Conservation (phyloP, 371 early-diverging fungal genomes). For the Mortierella sp. region DNA sequence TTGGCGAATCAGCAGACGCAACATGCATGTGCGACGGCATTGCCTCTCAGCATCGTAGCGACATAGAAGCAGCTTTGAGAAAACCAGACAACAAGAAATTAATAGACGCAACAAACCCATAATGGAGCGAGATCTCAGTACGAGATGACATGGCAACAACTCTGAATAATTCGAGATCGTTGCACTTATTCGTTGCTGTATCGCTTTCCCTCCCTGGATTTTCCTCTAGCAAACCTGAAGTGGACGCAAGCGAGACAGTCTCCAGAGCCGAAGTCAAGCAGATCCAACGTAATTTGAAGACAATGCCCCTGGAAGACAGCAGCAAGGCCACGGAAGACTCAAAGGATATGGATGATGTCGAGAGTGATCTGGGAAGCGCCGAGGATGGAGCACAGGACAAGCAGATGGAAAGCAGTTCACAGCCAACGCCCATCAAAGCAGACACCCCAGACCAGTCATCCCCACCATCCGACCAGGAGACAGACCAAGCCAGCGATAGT, state of each 20-base stretch:
- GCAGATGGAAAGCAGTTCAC: conserved; percentile 36
- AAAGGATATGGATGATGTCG: conserved; percentile 57
- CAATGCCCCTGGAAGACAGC: conserved; percentile 55
- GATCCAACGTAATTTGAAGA: conserved; percentile 52
- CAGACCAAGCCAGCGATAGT: conserved; percentile 13
- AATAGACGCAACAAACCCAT: neutral
- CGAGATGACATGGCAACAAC: neutral
- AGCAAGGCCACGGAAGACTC: conserved; percentile 15
- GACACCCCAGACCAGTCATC: conserved; percentile 24
- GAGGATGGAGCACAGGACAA: conserved; percentile 33
- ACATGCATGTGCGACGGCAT: no score
- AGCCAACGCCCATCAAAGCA: conserved; percentile 7
- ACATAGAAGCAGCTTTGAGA: neutral
- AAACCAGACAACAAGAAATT: neutral
- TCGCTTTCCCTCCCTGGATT: neutral
- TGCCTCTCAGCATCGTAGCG: no score
- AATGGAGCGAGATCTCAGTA: neutral
- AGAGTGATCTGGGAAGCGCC: conserved; percentile 45
- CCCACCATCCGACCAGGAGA: conserved; percentile 30
- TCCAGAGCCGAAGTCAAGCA: conserved; percentile 55
- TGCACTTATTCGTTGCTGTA: conserved; percentile 4
- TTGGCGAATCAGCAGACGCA: no score
- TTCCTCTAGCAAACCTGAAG: conserved; percentile 46
- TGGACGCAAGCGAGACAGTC: conserved; percentile 25
- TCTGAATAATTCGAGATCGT: neutral